Evolutionary conservation across 192 early-diverging fungal genomes (phyloP), one percentile per base, ranked within the genome.

Genomic region (Coemansia sp.): DNA sequence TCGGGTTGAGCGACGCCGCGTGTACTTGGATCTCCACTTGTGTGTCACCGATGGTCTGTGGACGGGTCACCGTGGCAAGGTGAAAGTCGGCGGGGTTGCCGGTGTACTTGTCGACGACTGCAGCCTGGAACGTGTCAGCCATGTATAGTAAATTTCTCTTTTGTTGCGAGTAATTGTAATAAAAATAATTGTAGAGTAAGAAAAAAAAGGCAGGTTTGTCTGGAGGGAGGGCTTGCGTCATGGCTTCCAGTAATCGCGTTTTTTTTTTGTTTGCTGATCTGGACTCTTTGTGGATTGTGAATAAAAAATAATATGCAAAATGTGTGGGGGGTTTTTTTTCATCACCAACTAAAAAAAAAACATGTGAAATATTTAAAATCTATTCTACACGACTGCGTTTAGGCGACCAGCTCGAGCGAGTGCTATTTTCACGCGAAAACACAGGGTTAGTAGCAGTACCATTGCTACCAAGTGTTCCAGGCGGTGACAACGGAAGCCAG

Each of bases 1-100:
- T 75, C 5, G 80, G 84, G 82, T 86, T 86, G 42, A 86, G 59
- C 20, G 82, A 75, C 12, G 77, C 85, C 0, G 84, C 80, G 57
- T 83, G 78, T 57, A 86, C 85, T 30, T 17, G 12, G 25, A 83
- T 60, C 40, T 63, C 66, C 0, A 83, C 64, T 36, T 83, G 73
- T 25, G 63, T 72, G 5, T 7, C 52, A 0, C 50, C 12, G 5
- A 48, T 11, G n/a, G 49, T 16, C 14, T 17, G 12, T 0, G 73
- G 59, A 1, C 58, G 54, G 2, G 68, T 58, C 25, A 68, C 38
- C 5, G 62, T 45, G 54, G 48, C 14, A 3, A 80, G 42, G 10
- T 28, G 40, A 42, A 62, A 69, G 58, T 72, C 69, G 3, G 40
- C 29, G 5, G 64, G 60, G 45, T 66, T 55, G 57, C 48, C 42